Base-by-base conservation (phyloP, 2,329 filamentous ascomycete genomes). In the Exserohilum rostratum region DNA sequence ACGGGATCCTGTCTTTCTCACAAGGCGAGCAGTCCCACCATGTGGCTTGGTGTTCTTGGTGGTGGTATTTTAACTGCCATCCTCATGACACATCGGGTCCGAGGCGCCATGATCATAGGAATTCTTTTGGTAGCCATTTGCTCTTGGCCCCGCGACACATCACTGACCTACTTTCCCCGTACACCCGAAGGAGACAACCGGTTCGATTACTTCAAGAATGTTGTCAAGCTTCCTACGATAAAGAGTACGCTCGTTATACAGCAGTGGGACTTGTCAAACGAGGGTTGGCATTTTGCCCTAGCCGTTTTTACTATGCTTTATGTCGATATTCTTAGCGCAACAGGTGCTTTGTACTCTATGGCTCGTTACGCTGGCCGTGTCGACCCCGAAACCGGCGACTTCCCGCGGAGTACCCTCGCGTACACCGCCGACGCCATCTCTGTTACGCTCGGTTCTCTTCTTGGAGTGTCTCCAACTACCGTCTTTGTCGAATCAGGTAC, bases 41-140 rank as follows among this genome's bases (percentile, higher is more conserved):
- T 96, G 84, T 96, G 91, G 91, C 82, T 96, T 46, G 91, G 91
- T 25, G 91, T 96, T 64, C 93, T 96, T 78, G 90, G 89, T 62
- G 90, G 91, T 33, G 90, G 91, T 51, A 83, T 96, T 58, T 76
- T 96, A 45, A 96, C 91, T 1, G 87, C 88, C 15, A 77, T 95
- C 53, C 78, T 96, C 45, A 90, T 93, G 87, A 86, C 93, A 78
- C 96, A 91, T 75, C 87, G 90, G 18, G 85, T 96, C 72, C 93
- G 93, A 76, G 91, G 91, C 52, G 90, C 91, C 51, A 89, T 96
- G 67, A 91, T 96, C 63, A 83, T 85, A 25, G 91, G 91, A 38
- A 95, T 96, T 59, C 75, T 93, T 18, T 83, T 96, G 17, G 91
- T 96, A 48, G 91, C 88, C 59, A 88, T 96, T 74, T 90, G 93